Conservation (phyloP, 148 eudicot species). For the Fagopyrum homotropicum region DNA sequence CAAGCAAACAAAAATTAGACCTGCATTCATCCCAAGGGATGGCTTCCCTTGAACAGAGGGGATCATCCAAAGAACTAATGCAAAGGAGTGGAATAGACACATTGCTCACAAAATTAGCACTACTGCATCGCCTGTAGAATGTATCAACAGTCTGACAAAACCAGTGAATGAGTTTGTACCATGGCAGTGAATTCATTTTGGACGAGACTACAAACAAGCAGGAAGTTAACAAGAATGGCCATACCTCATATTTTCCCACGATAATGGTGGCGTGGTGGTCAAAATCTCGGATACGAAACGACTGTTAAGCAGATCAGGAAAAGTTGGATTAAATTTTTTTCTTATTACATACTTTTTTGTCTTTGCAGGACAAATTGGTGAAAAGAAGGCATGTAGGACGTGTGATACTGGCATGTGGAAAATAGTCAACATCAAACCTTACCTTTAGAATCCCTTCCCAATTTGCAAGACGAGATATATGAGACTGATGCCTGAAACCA, state of each 20-base stretch:
- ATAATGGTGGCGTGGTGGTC: conserved; percentile 76
- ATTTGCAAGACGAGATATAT: conserved; percentile 73
- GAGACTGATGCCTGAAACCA: conserved; percentile 71
- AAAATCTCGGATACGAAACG: conserved; percentile 78
- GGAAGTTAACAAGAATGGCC: background rate
- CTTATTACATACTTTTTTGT: background rate
- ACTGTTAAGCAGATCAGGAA: conserved; percentile 27
- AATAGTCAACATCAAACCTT: background rate
- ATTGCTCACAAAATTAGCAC: conserved; percentile 51
- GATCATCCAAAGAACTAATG: conserved; percentile 94
- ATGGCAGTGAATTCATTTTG: background rate
- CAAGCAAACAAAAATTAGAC: conserved; percentile 22
- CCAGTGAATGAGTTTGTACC: conserved; percentile 13
- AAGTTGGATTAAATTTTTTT: background rate
- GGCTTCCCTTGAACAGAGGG: conserved; percentile 86
- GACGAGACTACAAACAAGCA: background rate
- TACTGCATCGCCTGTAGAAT: conserved; percentile 76
- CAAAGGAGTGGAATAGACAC: conserved; percentile 85
- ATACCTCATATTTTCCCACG: conserved; percentile 80
- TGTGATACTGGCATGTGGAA: background rate
- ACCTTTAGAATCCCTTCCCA: conserved; percentile 96
- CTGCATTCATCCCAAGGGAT: conserved; percentile 99
- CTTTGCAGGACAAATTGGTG: background rate
- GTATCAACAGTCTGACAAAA: conserved; percentile 71
- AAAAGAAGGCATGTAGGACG: background rate